phyloP scores from a whole-genome alignment of 2,329 filamentous ascomycete species.

The Amphichorda felina region DNA sequence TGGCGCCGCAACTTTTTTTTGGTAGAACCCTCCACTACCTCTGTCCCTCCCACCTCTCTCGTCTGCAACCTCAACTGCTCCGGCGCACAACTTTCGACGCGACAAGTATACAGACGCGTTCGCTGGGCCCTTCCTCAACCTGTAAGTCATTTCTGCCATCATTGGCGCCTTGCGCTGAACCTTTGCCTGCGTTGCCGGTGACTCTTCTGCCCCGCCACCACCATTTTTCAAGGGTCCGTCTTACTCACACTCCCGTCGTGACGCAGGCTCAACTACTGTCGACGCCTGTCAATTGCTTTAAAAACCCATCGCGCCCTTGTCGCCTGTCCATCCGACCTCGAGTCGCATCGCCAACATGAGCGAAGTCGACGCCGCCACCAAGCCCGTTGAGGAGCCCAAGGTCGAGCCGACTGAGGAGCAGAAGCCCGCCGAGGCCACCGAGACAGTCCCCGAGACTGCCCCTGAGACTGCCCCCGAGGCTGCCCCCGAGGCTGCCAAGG shows the following conservation, averaged over 20 bases:
- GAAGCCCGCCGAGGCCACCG: slow-evolving; percentile 11
- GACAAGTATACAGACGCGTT: no score
- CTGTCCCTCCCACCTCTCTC: no score
- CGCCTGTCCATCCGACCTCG: neutral
- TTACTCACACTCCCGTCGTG: slow-evolving; percentile 1
- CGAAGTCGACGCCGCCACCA: slow-evolving; percentile 24
- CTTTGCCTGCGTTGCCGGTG: neutral
- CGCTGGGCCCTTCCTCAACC: no score
- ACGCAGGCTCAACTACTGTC: neutral
- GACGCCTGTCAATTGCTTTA: neutral
- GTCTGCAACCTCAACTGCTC: no score
- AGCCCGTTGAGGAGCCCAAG: slow-evolving; percentile 13
- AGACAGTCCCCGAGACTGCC: slow-evolving; percentile 11
- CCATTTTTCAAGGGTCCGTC: neutral
- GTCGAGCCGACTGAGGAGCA: slow-evolving; percentile 9
- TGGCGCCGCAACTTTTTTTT: no score
- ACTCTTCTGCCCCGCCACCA: slow-evolving; percentile 5
- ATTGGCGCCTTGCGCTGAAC: neutral
- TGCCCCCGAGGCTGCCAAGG: slow-evolving; percentile 11
- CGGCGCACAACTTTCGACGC: no score
- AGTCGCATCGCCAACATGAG: slow-evolving; percentile 18
- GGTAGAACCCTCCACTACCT: no score
- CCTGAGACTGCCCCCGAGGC: no score
- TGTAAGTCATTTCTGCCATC: neutral
- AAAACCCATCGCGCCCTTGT: neutral